phyloP scores from a whole-genome alignment of 164 flowering plant genomes.

The Amborella trichopoda region DNA sequence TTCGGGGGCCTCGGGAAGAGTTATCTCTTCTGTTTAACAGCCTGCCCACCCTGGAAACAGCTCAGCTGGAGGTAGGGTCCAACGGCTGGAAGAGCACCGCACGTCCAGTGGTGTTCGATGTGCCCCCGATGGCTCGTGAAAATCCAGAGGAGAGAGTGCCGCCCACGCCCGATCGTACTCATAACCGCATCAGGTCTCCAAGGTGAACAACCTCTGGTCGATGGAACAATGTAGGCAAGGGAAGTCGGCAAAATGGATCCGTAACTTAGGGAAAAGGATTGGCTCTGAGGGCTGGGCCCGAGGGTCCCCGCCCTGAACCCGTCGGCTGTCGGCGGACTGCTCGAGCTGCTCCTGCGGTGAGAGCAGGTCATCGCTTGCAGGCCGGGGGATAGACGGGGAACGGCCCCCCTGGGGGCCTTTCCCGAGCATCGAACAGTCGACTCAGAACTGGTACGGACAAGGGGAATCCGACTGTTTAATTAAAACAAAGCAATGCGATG shows the following conservation, averaged over 20 bases:
- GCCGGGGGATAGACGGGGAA: no score
- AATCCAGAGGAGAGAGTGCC: not conserved
- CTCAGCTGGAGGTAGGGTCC: conserved; percentile 2
- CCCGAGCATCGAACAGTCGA: no score
- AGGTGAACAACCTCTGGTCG: conserved; percentile 6
- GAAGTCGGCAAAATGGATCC: conserved; percentile 4
- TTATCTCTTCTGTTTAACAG: no score
- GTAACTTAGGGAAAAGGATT: conserved; percentile 1
- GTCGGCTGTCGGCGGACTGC: conserved; percentile 6
- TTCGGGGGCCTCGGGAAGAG: no score
- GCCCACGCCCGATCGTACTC: conserved; percentile 1
- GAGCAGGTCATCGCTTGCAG: conserved; percentile 6
- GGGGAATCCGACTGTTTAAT: no score
- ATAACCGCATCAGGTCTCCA: conserved; percentile 7
- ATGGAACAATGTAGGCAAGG: conserved; percentile 6
- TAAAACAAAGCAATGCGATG: no score
- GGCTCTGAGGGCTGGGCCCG: not conserved
- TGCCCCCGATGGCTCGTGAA: not conserved
- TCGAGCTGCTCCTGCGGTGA: conserved; percentile 13
- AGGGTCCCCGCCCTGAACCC: not conserved
- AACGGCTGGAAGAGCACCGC: not conserved
- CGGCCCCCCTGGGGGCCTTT: no score
- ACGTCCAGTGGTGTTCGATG: not conserved
- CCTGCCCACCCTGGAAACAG: no score
- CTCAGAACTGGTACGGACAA: no score